A percentile compares a stretch with the other conserved stretches of the same genome.
Conservation (phyloP, 179 eudicot species). For the Sideroxylon spinosum region DNA sequence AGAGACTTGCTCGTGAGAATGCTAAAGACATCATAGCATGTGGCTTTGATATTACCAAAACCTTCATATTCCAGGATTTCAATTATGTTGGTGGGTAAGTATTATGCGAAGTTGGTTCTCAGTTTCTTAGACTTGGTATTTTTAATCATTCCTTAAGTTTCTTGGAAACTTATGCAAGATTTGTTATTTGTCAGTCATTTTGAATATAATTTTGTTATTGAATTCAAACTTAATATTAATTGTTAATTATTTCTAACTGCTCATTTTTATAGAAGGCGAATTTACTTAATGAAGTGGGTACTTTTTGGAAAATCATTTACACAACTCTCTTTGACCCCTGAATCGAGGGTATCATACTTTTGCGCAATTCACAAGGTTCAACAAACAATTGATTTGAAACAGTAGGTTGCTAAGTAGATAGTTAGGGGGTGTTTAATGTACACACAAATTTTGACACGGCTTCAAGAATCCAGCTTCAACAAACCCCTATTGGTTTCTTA, state of each 20-base stretch:
- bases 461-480: too few species aligned
- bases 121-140: neutral
- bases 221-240: neutral
- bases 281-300: too few species aligned
- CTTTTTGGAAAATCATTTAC: too few species aligned
- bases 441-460: too few species aligned
- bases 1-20: conserved; percentile 94
- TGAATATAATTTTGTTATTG: neutral
- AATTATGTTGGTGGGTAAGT: conserved; percentile 92
- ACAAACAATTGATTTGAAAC: too few species aligned
- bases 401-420: too few species aligned
- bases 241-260: neutral
- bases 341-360: too few species aligned
- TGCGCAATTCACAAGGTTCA: too few species aligned
- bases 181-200: neutral
- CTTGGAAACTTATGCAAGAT: neutral
- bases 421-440: too few species aligned
- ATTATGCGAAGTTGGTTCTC: neutral
- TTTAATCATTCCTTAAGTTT: neutral
- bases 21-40: conserved; percentile 98
- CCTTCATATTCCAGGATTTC: conserved; percentile 86
- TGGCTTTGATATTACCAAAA: conserved; percentile 85
- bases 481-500: too few species aligned
- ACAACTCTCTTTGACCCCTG: too few species aligned
- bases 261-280: neutral